These are phyloP conservation scores for Sindora glabra DNA, from an alignment of 306 rosid genomes.

Conservation along the genomic window DNA sequence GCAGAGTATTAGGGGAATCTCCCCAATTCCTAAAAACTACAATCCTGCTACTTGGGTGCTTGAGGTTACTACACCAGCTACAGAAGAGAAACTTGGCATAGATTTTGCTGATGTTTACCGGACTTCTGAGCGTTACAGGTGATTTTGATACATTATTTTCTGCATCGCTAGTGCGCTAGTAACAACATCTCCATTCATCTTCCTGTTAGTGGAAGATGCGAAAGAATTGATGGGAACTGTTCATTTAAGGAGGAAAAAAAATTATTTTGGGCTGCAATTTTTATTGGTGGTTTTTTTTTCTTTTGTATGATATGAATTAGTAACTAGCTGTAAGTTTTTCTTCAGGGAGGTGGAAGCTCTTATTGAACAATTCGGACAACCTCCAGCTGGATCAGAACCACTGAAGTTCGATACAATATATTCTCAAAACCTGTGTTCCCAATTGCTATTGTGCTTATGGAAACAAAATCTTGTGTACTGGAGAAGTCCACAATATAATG, in stretches of 20 bases:
- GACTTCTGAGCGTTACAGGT: slow-evolving; percentile 64
- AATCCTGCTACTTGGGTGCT: slow-evolving; percentile 98
- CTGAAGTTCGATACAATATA: slow-evolving; percentile 48
- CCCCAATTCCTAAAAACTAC: slow-evolving; percentile 56
- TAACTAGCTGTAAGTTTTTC: background rate
- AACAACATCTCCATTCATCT: background rate
- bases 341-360: slow-evolving; percentile 66
- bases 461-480: slow-evolving; percentile 88
- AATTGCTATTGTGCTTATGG: slow-evolving; percentile 56
- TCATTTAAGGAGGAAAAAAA: no score
- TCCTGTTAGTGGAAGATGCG: background rate
- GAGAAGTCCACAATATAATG: slow-evolving; percentile 83
- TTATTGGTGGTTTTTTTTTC: no score
- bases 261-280: no score
- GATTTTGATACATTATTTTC: background rate
- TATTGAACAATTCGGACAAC: slow-evolving; percentile 42
- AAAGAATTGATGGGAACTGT: no score
- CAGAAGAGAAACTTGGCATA: slow-evolving; percentile 49
- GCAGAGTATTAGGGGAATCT: slow-evolving; percentile 47
- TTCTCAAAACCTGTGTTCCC: slow-evolving; percentile 38
- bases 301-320: background rate
- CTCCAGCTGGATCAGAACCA: slow-evolving; percentile 52
- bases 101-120: slow-evolving; percentile 59
- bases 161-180: background rate
- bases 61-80: slow-evolving; percentile 68